Conservation (phyloP, 257 asterid genomes). For the Voacanga thouarsii region DNA sequence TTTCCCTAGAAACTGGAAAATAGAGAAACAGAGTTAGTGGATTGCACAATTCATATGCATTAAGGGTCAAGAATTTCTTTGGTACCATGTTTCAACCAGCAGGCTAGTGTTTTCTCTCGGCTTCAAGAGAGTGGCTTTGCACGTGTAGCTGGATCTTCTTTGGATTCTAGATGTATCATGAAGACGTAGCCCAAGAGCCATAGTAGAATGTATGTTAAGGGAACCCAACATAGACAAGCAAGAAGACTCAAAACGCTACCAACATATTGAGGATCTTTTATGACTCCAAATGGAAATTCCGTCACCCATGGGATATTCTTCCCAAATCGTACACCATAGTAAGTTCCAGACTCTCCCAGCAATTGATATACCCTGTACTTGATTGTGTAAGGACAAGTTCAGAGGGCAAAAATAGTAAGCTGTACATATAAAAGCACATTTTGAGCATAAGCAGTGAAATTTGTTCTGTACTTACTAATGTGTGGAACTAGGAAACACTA, state of each 20-base stretch:
- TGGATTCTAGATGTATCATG: conserved; percentile 66
- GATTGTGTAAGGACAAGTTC: neutral
- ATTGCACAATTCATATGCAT: neutral
- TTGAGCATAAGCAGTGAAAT: neutral
- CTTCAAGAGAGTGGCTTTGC: conserved; percentile 58
- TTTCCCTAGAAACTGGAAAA: neutral
- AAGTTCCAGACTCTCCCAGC: conserved; percentile 86
- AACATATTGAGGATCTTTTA: conserved; percentile 84
- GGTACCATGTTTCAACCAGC: conserved; percentile 3
- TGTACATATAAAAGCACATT: neutral
- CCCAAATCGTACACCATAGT: conserved; percentile 91
- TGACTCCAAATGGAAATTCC: conserved; percentile 79
- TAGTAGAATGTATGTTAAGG: conserved; percentile 47
- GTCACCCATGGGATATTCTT: conserved; percentile 84
- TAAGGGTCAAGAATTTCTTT: neutral
- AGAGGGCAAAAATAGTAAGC: neutral
- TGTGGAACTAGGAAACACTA: neutral
- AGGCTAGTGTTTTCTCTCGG: conserved; percentile 1
- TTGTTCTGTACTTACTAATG: neutral
- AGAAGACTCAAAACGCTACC: conserved; percentile 80
- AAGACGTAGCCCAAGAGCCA: conserved; percentile 73
- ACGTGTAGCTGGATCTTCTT: conserved; percentile 74
- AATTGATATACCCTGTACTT: conserved; percentile 84
- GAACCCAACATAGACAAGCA: conserved; percentile 77
- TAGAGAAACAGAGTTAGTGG: neutral